Base-by-base conservation (phyloP, 176 grass and related monocot genomes). In the Rhynchospora pubera region DNA sequence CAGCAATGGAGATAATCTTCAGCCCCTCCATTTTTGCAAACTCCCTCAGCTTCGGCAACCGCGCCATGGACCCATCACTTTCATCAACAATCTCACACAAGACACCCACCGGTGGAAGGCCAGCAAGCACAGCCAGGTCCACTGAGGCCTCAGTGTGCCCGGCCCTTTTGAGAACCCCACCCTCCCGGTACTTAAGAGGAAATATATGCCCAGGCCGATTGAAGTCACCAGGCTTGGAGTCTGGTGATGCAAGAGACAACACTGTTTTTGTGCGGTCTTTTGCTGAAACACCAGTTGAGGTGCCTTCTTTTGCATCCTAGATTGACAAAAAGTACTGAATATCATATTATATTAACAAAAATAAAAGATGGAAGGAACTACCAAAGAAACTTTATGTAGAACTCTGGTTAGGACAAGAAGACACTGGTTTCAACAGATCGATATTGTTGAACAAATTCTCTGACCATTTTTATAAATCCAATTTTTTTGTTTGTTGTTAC, bases 131-230 rank as follows among this genome's bases (percentile, higher is more conserved):
- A 77, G 89, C 94, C 75, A 97, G 87, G 66, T 97, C 94, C 59
- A 97, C 84, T 63, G 94, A 90, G 86, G 94, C 94, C 80, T 97
- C 94, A 6, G 91, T 97, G 63, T 97, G 94, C 64, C 94, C 94
- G 55, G 94, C 94, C 79, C 91, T 89, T 87, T 97, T 97, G 39
- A 97, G 79, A 90, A 97, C 91, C 76, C 94, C 94, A 28, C 94
- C 94, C 34, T 97, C 91, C 87, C 89, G 89, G 72, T 97, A 97
- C 68, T 90, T 97, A 57, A 97, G 80, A 85, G 94, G 94, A 26
- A 97, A 97, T 86, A 97, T 91, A 88, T 97, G 94, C 28, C 94
- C 94, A 64, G 94, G 94, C 14, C 94, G 87, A 65, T 93, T 93
- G 75, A 97, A 91, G 61, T 97, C 94, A 34, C 59, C 83, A 75